Evolutionary conservation across 2,329 filamentous ascomycete genomes (phyloP).

Genomic region (Fusarium papillatum): DNA sequence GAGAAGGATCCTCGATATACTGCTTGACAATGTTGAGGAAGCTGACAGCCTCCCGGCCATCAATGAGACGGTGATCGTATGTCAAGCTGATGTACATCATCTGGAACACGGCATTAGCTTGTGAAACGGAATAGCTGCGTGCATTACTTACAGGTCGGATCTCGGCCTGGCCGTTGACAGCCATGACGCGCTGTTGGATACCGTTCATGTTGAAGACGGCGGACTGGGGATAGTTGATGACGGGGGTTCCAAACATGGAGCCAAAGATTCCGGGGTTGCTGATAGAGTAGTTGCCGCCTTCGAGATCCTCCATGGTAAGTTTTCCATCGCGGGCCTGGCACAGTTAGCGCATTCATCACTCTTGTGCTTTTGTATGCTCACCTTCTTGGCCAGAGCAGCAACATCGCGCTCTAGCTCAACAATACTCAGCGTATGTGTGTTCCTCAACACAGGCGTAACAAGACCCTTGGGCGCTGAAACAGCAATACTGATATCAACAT

Average conservation of each 20-base stretch:
- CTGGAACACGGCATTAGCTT: conserved; percentile 43
- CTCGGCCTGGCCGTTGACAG: conserved; percentile 66
- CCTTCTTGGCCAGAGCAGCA: conserved; percentile 72
- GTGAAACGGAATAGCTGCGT: conserved; percentile 15
- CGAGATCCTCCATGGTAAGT: conserved; percentile 83
- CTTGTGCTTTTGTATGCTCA: conserved; percentile 57
- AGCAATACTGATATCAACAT: conserved; percentile 81
- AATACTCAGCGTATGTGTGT: conserved; percentile 64
- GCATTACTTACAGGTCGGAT: conserved; percentile 54
- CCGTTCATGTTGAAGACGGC: conserved; percentile 72
- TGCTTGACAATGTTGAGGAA: conserved; percentile 58
- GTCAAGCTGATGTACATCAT: conserved; percentile 65
- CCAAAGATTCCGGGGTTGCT: conserved; percentile 85
- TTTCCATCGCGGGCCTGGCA: conserved; percentile 76
- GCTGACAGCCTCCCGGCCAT: conserved; percentile 71
- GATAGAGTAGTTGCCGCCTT: conserved; percentile 83
- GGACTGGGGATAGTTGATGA: conserved; percentile 83
- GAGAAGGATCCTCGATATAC: conserved; percentile 56
- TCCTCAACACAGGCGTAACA: conserved; percentile 82
- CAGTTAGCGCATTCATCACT: background rate
- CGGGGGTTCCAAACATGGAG: conserved; percentile 67
- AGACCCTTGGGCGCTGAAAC: conserved; percentile 79
- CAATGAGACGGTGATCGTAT: conserved; percentile 68
- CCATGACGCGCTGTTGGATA: conserved; percentile 65
- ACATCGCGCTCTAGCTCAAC: conserved; percentile 66